Evolutionary conservation across 2,329 filamentous ascomycete species (phyloP), one percentile per base, ranked within the genome.

Genomic region (Lasiodiplodia theobromae): DNA sequence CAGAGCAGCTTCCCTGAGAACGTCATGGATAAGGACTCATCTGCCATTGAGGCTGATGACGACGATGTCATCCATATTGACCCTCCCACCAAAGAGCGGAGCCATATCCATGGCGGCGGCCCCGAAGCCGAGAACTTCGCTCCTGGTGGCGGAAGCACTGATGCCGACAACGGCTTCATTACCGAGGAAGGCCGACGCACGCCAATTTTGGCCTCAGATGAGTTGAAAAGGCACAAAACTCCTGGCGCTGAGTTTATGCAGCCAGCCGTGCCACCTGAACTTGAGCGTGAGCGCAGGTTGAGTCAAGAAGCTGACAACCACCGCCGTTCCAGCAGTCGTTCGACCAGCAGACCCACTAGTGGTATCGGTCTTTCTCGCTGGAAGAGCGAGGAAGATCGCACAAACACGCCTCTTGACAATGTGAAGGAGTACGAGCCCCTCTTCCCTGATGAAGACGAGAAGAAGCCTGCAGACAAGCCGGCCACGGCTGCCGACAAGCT

Each of bases 341-440:
- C 72, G 65, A 78, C 77, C 14, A 80, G 78, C 70, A 73, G 76
- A 12, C 75, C 77, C 57, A 67, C 71, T 12, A 69, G 62, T 40
- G 66, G 85, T 7, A 83, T 86, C 18, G 81, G 82, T 67, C 75
- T 86, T 57, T 79, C 82, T 66, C 90, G 79, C 77, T 90, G 79
- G 81, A 82, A 75, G 81, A 88, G 84, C 23, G 84, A 86, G 34
- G 82, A 85, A 58, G 86, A 88, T 57, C 83, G 84, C 25, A 44
- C 49, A 10, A 82, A 85, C 53, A 94, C 91, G 3, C 92, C 92
- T 5, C 82, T 97, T 10, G 93, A 96, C 74, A 91, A 97, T 75
- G 92, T 97, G 5, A 91, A 94, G 74, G 94, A 98, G 78, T 98
- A 98, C 75, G 95, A 98, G 78, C 96, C 96, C 1, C 83, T 99